Evolutionary conservation across 1,284 basidiomycete species (phyloP), one percentile per base, ranked within the genome.

Genomic region (Cutaneotrichosporon sp.): DNA sequence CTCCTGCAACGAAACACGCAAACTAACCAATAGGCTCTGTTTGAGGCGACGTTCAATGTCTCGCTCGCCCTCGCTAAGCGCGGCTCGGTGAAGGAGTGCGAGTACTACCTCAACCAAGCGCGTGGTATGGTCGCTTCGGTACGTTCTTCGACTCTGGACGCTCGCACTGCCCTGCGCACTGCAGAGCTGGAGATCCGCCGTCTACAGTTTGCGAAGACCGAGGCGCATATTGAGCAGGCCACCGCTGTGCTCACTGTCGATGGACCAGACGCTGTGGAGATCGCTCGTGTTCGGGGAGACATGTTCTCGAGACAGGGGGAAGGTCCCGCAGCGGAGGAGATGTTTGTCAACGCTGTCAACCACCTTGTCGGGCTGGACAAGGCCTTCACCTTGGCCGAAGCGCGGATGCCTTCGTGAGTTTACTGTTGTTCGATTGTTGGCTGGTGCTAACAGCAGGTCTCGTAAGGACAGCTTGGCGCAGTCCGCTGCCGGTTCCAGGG

Each of bases 51-150:
- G 3, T 81, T 91, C 52, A 76, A 81, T 4, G 76, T 91, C 7
- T 76, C 81, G 1, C 77, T 81, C 5, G 78, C 81, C 0, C 87
- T 90, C 61, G 78, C 82, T 16, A 68, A 77, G 0, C 81, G 88
- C 5, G 91, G 91, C 0, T 88, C 88, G 2, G 81, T 84, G 7
- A 82, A 85, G 24, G 88, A 91, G 63, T 84, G 87, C 5, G 84
- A 89, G 57, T 90, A 87, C 64, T 92, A 90, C 67, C 78, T 85
- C 1, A 78, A 83, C 34, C 85, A 90, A 63, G 87, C 85, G 0
- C 76, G 80, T 11, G 81, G 84, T 19, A 76, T 93, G 4, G 85
- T 88, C 0, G 76, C 79, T 35, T 78, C 83, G 3, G 67, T 90
- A 12, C 83, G 83, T 50, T 81, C 85, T 0, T 81, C 84, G 3